Percentiles rank a stretch among this genome's conserved stretches.
Conservation (phyloP, 345 rosid genomes). For the Tarenaya hassleriana region DNA sequence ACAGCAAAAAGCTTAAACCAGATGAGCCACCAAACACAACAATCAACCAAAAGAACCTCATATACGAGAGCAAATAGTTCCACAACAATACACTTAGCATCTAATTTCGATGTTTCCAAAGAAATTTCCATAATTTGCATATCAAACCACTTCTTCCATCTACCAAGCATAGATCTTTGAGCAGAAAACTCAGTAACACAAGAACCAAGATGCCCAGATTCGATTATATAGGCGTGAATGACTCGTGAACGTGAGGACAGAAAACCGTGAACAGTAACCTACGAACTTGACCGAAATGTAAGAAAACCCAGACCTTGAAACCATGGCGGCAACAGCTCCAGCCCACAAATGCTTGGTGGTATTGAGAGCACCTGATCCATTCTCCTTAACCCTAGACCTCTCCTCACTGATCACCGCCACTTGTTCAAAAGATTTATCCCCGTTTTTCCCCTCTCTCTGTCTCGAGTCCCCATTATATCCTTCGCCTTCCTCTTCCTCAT, state of each 20-base stretch:
- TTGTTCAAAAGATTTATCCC: constrained; percentile 16
- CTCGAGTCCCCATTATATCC: constrained; percentile 21
- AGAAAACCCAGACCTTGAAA: constrained; percentile 50
- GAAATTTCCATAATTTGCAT: too few species aligned
- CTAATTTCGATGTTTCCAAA: too few species aligned
- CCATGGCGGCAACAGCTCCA: constrained; percentile 78
- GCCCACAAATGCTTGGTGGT: constrained; percentile 70
- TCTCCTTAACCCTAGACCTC: constrained; percentile 19
- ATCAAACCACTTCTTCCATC: too few species aligned
- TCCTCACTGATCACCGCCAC: constrained; percentile 13
- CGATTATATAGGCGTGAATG: too few species aligned
- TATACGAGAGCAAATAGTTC: not conserved
- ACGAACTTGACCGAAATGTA: not conserved
- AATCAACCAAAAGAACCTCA: constrained; percentile 12
- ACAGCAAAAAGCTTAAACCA: constrained; percentile 24
- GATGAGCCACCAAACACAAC: constrained; percentile 27
- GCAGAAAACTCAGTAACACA: too few species aligned
- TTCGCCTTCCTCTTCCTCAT: constrained; percentile 44
- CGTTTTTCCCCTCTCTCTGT: constrained; percentile 30
- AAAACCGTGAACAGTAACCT: too few species aligned
- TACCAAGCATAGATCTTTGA: too few species aligned
- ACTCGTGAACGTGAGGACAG: too few species aligned
- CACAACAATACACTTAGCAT: too few species aligned
- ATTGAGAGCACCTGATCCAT: constrained; percentile 28
- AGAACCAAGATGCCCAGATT: too few species aligned